Base-by-base conservation (phyloP, 1,284 basidiomycete species). In the Puccinia triticina region DNA sequence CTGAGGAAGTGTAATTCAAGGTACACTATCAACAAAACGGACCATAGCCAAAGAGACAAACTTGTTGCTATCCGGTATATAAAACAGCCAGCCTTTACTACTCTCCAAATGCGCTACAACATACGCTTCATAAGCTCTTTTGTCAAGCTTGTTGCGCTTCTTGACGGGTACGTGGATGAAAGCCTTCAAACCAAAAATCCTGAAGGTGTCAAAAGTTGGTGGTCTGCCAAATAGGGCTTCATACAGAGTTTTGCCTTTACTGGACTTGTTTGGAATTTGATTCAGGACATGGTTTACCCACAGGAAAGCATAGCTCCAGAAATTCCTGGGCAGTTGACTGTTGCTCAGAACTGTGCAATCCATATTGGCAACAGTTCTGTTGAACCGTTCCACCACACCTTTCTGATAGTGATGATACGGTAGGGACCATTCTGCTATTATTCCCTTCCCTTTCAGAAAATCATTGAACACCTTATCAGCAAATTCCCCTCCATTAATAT, bases 381-480 rank as follows among this genome's bases (percentile, higher is more conserved):
- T 74, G n/a, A n/a, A n/a, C n/a, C n/a, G n/a, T n/a, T n/a, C n/a
- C n/a, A n/a, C n/a, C n/a, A n/a, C n/a, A n/a, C 72, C 72, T 21
- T 74, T 74, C 50, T 48, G 72, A 50, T 53, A 46, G 14, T 40
- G 48, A 7, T 50, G 29, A 18, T 74, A 48, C 18, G 72, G 43
- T n/a, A 50, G 29, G 8, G 23, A 50, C 2, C 29, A 16, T n/a
- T 74, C 43, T 2, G 29, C 29, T 3, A 2, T 37, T 1, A 74
- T 74, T 12, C 72, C 72, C 7, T 21, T 18, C 23, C 26, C 18
- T n/a, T 29, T 69, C 1, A 46, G 21, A 3, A 16, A 23, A 1
- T 69, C 46, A 2, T 46, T 23, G 2, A 69, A 21, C 18, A 11
- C 7, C 21, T n/a, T n/a, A n/a, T n/a, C n/a, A n/a, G n/a, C n/a